Evolutionary conservation across 2,329 filamentous ascomycete species (phyloP), one percentile per base, ranked within the genome.

Genomic region (Anthostomella pinea): DNA sequence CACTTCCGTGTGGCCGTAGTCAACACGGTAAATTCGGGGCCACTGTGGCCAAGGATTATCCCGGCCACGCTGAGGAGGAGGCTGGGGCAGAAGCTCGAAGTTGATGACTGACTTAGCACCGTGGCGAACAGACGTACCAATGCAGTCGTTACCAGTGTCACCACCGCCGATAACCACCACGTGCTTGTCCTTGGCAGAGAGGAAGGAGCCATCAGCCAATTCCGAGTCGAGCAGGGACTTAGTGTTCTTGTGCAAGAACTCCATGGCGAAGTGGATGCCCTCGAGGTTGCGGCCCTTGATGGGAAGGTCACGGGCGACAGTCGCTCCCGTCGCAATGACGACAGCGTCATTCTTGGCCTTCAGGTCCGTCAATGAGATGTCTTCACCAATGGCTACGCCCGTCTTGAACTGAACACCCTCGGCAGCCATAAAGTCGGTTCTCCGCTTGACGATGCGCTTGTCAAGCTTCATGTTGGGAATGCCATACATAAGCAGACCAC

Each of bases 391-490:
- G 22, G 81, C 69, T 37, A 87, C 80, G 43, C 83, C 80, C 20
- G 86, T 85, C 66, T 87, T 81, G 69, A 95, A 95, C 33, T 76
- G 75, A 58, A 96, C 70, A 31, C 91, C 91, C 67, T 96, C 91
- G 3, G 82, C 78, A 36, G 85, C 87, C 87, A 96, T 91, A 66
- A 97, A 89, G 66, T 96, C 87, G 31, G 93, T 89, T 63, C 91
- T 86, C 34, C 91, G 86, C 74, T 96, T 91, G 43, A 97, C 91
- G 47, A 96, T 83, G 60, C 88, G 88, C 77, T 97, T 97, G 72
- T 97, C 91, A 26, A 97, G 85, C 74, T 97, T 97, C 91, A 97
- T 97, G 74, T 97, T 97, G 51, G 91, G 91, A 52, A 97, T 97
- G 52, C 91, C 91, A 60, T 97, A 96, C 91, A 96, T 96, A 57